Evolutionary conservation across 1,139 yeast species (phyloP).

Genomic region (Sugiyamaella sp.): DNA sequence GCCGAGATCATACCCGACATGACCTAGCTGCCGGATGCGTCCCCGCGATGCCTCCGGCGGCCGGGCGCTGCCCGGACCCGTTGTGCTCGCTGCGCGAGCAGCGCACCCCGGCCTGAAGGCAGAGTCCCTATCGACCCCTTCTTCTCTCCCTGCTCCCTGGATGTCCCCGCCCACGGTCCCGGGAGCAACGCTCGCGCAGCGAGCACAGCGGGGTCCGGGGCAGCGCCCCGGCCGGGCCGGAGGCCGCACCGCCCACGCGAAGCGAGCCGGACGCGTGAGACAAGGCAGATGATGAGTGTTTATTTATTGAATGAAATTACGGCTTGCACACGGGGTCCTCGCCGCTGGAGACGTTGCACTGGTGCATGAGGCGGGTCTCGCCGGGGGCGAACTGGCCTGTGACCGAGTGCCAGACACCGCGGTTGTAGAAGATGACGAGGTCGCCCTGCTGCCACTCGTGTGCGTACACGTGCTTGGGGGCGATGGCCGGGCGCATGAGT

Average conservation of each 20-base stretch:
- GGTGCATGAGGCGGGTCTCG: conserved; percentile 86
- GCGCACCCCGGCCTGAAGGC: not conserved
- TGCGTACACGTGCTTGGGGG: conserved; percentile 71
- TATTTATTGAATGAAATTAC: not conserved
- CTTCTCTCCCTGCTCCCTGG: not conserved
- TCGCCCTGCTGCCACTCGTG: conserved; percentile 85
- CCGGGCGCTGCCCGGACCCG: not conserved
- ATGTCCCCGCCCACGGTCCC: not conserved
- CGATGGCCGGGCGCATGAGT: conserved; percentile 83
- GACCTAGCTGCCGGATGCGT: conserved; percentile 5
- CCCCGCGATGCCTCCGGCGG: not conserved
- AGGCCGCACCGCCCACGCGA: too few species aligned
- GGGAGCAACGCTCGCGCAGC: too few species aligned
- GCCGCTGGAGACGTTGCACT: conserved; percentile 87
- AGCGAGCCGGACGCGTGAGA: conserved; percentile 3
- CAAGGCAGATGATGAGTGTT: not conserved
- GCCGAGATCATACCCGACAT: conserved; percentile 16
- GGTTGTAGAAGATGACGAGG: conserved; percentile 78
- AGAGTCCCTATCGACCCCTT: not conserved
- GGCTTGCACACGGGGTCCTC: conserved; percentile 53
- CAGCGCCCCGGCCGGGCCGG: too few species aligned
- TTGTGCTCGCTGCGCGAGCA: not conserved
- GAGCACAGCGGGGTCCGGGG: too few species aligned
- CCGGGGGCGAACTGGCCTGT: conserved; percentile 82
- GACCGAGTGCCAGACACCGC: conserved; percentile 89